phyloP scores from a whole-genome alignment of 2,329 filamentous ascomycete genomes.

The Mollisia scopiformis region DNA sequence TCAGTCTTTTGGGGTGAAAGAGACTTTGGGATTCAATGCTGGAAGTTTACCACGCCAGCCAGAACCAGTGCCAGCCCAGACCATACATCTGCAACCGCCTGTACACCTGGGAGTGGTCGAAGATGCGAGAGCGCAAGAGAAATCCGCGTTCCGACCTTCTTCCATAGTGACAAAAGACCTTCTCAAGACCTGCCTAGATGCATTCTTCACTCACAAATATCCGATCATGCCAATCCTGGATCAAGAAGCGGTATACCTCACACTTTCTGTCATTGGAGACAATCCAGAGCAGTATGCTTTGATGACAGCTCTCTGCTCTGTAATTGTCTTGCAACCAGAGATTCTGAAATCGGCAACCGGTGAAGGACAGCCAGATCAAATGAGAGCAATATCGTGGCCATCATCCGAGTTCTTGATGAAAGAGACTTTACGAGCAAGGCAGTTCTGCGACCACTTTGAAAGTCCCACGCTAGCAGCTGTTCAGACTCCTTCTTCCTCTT shows the following conservation, averaged over 20 bases:
- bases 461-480: constrained; percentile 33
- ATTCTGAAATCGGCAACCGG: constrained; percentile 19
- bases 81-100: too few species aligned
- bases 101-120: neutral
- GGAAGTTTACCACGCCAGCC: neutral
- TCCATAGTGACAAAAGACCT: constrained; percentile 13
- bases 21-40: neutral
- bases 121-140: too few species aligned
- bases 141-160: neutral
- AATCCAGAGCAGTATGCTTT: constrained; percentile 33
- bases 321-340: constrained; percentile 35
- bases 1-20: neutral
- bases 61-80: neutral
- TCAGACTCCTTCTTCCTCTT: constrained; percentile 40
- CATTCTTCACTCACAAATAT: constrained; percentile 40
- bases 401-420: constrained; percentile 29
- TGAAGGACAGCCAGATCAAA: neutral
- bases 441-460: constrained; percentile 31
- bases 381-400: neutral
- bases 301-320: constrained; percentile 35
- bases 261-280: constrained; percentile 13
- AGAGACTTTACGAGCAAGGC: constrained; percentile 34
- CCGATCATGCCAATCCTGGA: constrained; percentile 39
- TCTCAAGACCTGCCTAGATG: constrained; percentile 34
- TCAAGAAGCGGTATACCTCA: constrained; percentile 24